Percentiles rank a stretch among this genome's conserved stretches.
phyloP scores from a whole-genome alignment of 192 early-diverging fungal species.

The Gamsiella multidivaricata region DNA sequence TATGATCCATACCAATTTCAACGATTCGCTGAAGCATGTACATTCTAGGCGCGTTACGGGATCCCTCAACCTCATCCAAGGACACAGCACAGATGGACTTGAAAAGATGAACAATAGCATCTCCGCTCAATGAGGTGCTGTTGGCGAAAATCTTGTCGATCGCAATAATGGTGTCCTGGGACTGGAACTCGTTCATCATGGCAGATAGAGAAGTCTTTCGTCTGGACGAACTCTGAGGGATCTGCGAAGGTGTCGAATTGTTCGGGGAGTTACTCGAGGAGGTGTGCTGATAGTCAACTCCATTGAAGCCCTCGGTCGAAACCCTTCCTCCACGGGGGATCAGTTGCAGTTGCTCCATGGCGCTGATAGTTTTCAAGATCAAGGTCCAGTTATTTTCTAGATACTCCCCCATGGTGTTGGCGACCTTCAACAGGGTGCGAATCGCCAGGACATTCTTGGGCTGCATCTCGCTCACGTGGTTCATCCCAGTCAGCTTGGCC shows the following conservation, averaged over 20 bases:
- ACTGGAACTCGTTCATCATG: slow-evolving; percentile 69
- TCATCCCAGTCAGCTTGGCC: slow-evolving; percentile 86
- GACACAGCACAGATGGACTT: slow-evolving; percentile 87
- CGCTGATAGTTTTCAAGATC: slow-evolving; percentile 84
- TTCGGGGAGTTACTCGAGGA: slow-evolving; percentile 2
- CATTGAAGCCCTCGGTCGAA: slow-evolving; percentile 55
- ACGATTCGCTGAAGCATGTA: slow-evolving; percentile 94
- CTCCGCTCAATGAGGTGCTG: slow-evolving; percentile 79
- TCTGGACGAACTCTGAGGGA: slow-evolving; percentile 28
- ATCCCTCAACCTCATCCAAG: slow-evolving; percentile 85
- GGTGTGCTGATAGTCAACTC: slow-evolving; percentile 55
- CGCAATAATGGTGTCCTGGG: slow-evolving; percentile 84
- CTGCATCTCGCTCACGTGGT: slow-evolving; percentile 85
- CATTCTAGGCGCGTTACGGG: slow-evolving; percentile 75
- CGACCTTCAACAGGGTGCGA: slow-evolving; percentile 82
- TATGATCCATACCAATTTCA: slow-evolving; percentile 70
- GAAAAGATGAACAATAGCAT: slow-evolving; percentile 91
- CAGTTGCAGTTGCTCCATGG: slow-evolving; percentile 88
- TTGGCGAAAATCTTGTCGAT: slow-evolving; percentile 91
- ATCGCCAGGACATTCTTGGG: slow-evolving; percentile 93
- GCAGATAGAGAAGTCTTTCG: slow-evolving; percentile 52
- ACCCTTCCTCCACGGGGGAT: slow-evolving; percentile 65
- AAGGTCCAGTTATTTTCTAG: slow-evolving; percentile 80
- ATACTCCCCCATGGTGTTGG: slow-evolving; percentile 72
- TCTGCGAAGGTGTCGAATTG: slow-evolving; percentile 23